phyloP scores from a whole-genome alignment of 495 filamentous ascomycete genomes.

The Cercophora newfieldiana region DNA sequence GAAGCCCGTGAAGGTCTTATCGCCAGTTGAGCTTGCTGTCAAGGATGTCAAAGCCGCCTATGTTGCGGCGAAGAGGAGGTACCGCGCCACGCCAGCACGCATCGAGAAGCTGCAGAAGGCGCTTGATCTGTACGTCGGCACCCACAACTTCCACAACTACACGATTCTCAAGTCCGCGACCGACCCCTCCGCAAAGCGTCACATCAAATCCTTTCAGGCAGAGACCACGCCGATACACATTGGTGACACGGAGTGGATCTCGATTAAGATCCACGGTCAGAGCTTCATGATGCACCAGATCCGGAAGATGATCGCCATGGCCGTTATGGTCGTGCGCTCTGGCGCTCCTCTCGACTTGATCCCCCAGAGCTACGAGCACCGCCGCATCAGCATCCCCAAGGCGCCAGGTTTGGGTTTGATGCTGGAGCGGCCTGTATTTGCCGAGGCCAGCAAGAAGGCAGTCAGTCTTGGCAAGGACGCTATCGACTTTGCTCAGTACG shows the following conservation, averaged over 20 bases:
- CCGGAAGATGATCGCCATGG: conserved; percentile 97
- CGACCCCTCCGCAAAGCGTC: conserved; percentile 80
- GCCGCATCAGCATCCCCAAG: conserved; percentile 85
- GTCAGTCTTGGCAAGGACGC: conserved; percentile 54
- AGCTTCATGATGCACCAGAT: conserved; percentile 99
- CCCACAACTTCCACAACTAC: conserved; percentile 92
- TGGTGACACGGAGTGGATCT: conserved; percentile 91
- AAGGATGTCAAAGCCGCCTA: conserved; percentile 78
- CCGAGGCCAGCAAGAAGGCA: conserved; percentile 70
- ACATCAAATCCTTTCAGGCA: conserved; percentile 85
- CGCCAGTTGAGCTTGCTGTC: conserved; percentile 60
- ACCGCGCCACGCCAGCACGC: conserved; percentile 73
- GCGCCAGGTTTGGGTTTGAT: conserved; percentile 85
- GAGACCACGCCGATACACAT: conserved; percentile 74
- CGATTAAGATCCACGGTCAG: conserved; percentile 92
- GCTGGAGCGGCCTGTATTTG: conserved; percentile 87
- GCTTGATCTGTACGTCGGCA: conserved; percentile 72
- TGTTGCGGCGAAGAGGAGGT: conserved; percentile 71
- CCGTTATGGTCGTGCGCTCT: conserved; percentile 75
- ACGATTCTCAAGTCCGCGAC: conserved; percentile 79
- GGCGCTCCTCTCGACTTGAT: conserved; percentile 69
- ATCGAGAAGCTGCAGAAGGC: conserved; percentile 69
- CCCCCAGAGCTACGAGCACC: conserved; percentile 62
- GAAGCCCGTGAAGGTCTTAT: conserved; percentile 32
- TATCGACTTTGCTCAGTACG: conserved; percentile 75